Evolutionary conservation across 192 early-diverging fungal species (phyloP), one percentile per base, ranked within the genome.

Genomic region (Coemansia sp.): DNA sequence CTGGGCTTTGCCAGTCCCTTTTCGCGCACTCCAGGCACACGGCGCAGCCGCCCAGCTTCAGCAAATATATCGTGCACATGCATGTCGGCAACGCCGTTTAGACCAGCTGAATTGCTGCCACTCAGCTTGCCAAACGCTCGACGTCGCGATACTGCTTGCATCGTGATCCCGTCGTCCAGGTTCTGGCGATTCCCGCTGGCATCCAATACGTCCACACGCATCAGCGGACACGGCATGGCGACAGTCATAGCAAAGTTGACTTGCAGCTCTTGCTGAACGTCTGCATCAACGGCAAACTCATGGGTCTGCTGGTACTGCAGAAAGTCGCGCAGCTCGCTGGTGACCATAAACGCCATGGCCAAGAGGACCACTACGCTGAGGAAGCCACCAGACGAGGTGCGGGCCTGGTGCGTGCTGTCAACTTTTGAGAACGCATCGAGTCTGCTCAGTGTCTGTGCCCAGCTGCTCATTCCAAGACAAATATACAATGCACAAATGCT

Each of bases 351-450:
- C 31, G 83, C 70, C 23, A 97, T 86, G n/a, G 84, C 69, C 47
- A 84, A 58, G 2, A 85, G 66, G 20, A 95, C 85, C 2, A 91
- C 36, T 2, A 94, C 37, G 0, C 93, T 93, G 54, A 92, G 57
- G 20, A 93, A 52, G 21, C 89, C 90, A 49, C 94, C 93, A 1
- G 88, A 80, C 4, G 85, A 79, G 26, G 89, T 90, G 26, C 85
- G 74, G 48, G 86, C 72, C 57, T 92, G 88, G 62, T 91, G 88
- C 42, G 88, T 87, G 24, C 75, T 68, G 60, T 97, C 93, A 46
- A 95, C 86, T 73, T 97, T 97, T 15, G 88, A 89, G 62, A 97
- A 97, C 9, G 89, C 94, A 82, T 97, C 93, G 36, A 90, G 65
- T 12, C 38, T 31, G 46, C 47, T 57, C 37, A 77, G 28, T 17